A percentile compares a stretch with the other conserved stretches of the same genome.
These are phyloP conservation scores for Porphyrellus sp. DNA, from an alignment of 1,284 basidiomycete genomes.

Conservation along the genomic window DNA sequence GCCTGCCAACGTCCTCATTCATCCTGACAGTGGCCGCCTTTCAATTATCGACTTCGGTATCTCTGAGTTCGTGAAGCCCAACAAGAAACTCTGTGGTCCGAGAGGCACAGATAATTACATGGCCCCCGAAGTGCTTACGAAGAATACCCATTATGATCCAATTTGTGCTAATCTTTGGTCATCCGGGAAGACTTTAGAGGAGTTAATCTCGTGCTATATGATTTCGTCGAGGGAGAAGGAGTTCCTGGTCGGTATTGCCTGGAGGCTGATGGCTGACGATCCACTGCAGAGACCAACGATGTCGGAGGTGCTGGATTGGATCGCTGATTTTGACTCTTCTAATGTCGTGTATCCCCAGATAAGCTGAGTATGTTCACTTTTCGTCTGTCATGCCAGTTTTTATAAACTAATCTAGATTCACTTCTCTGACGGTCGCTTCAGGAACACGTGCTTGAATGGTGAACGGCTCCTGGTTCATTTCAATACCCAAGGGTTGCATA, in stretches of 20 bases:
- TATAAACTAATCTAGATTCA: too few relatives aligned
- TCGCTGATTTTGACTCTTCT: background rate
- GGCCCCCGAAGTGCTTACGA: background rate
- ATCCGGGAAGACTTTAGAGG: background rate
- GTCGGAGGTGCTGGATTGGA: background rate
- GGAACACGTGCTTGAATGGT: too few relatives aligned
- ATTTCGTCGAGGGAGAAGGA: background rate
- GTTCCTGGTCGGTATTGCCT: background rate
- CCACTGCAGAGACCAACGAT: background rate
- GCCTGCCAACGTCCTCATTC: background rate
- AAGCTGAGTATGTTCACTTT: too few relatives aligned
- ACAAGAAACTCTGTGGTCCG: too few relatives aligned
- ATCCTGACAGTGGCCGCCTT: background rate
- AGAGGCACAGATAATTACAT: background rate
- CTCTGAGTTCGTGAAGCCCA: background rate
- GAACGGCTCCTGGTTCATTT: too few relatives aligned
- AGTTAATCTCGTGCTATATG: background rate
- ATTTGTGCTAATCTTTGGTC: background rate
- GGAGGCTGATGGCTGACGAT: background rate
- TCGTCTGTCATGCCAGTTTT: too few relatives aligned
- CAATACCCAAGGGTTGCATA: too few relatives aligned
- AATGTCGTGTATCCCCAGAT: too few relatives aligned
- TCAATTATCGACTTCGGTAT: background rate
- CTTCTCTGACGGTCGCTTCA: too few relatives aligned
- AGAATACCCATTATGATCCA: background rate